Percentiles rank a stretch among this genome's conserved stretches.
Evolutionary conservation across 768 basidiomycete species (phyloP).

Genomic region (Hygrocybe coccinea): DNA sequence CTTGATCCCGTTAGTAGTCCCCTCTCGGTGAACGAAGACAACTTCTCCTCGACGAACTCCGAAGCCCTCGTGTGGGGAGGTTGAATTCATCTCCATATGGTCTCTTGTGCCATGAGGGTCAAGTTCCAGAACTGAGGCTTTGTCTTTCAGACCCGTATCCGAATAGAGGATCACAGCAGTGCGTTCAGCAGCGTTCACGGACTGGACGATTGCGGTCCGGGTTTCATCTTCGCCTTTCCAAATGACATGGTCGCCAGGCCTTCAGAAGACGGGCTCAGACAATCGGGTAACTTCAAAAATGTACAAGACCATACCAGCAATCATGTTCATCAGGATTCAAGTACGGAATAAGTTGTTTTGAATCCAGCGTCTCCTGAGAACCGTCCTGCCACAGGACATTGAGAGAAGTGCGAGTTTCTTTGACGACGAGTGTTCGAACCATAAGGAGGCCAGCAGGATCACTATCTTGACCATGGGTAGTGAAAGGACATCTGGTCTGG

Average conservation of each 20-base stretch:
- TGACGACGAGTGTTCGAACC: constrained; percentile 58
- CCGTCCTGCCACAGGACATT: constrained; percentile 89
- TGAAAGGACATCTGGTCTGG: constrained; percentile 42
- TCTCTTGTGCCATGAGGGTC: constrained; percentile 76
- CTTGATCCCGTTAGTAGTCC: constrained; percentile 66
- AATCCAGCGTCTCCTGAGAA: constrained; percentile 51
- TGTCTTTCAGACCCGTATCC: constrained; percentile 51
- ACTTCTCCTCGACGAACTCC: constrained; percentile 82
- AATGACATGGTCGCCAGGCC: constrained; percentile 88
- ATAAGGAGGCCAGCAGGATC: constrained; percentile 44
- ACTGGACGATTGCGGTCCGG: constrained; percentile 71
- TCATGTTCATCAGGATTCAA: constrained; percentile 88
- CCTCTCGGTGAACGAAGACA: constrained; percentile 71
- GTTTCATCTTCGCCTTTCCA: constrained; percentile 72
- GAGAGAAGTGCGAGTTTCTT: constrained; percentile 63
- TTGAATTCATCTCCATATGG: constrained; percentile 37
- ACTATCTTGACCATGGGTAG: constrained; percentile 54
- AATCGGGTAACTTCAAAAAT: neutral
- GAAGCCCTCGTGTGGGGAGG: constrained; percentile 50
- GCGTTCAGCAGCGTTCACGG: constrained; percentile 65
- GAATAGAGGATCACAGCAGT: constrained; percentile 62
- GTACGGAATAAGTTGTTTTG: constrained; percentile 73
- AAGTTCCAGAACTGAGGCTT: constrained; percentile 80
- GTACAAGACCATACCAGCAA: constrained; percentile 59
- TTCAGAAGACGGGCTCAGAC: constrained; percentile 23